These are phyloP conservation scores for Medicago arabica DNA, from an alignment of 306 rosid species.

Conservation along the genomic window DNA sequence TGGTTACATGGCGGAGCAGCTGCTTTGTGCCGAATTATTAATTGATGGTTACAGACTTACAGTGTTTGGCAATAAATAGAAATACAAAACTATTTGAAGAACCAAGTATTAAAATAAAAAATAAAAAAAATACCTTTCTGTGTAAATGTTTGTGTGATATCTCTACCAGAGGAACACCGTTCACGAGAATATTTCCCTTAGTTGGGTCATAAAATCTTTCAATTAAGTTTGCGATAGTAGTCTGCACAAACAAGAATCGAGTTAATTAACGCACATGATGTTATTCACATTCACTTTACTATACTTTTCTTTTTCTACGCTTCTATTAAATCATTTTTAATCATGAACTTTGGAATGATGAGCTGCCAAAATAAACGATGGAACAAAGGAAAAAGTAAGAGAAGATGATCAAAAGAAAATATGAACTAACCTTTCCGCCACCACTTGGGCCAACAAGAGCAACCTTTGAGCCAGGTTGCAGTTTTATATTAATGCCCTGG, in stretches of 20 bases:
- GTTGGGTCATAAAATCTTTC: conserved; percentile 89
- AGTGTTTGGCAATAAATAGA: conserved; percentile 13
- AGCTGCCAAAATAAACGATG: conserved; percentile 19
- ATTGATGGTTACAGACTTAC: neutral
- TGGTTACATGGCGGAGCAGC: conserved; percentile 14
- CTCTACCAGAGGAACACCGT: conserved; percentile 78
- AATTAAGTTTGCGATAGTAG: conserved; percentile 87
- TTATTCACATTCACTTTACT: conserved; percentile 21
- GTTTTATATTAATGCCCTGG: conserved; percentile 77
- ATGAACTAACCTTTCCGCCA: conserved; percentile 73
- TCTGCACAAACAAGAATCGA: conserved; percentile 58
- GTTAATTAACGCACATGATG: conserved; percentile 4
- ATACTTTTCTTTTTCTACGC: conserved; percentile 24
- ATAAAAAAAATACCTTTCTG: conserved; percentile 61
- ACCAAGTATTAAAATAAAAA: neutral
- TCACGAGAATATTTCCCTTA: conserved; percentile 70
- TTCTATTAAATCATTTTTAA: conserved; percentile 36
- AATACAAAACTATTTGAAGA: conserved; percentile 5
- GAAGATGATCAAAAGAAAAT: conserved; percentile 17
- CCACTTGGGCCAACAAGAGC: conserved; percentile 97
- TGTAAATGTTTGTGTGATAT: conserved; percentile 80
- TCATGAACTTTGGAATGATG: conserved; percentile 30
- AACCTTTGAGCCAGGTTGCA: conserved; percentile 76
- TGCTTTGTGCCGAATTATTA: conserved; percentile 31
- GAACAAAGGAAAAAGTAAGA: neutral